phyloP scores from a whole-genome alignment of 2,329 filamentous ascomycete species.

The Fusarium phyllophilum region DNA sequence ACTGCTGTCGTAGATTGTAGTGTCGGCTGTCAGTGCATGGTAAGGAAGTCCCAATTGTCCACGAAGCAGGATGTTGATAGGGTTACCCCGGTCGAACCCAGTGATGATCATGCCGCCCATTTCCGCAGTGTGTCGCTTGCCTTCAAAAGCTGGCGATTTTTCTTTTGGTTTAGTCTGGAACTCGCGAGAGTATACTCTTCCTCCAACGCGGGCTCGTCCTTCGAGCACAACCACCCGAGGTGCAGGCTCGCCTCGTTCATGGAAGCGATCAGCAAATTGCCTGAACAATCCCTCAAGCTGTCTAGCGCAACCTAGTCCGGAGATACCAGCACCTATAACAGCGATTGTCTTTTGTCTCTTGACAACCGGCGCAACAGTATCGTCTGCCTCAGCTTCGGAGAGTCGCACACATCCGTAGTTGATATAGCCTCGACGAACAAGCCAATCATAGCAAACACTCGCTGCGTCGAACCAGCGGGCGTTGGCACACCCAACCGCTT shows the following conservation, averaged over 20 bases:
- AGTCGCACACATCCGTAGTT: constrained; percentile 93
- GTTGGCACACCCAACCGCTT: constrained; percentile 92
- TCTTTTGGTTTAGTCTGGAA: constrained; percentile 68
- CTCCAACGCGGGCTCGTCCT: constrained; percentile 86
- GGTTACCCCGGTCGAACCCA: constrained; percentile 95
- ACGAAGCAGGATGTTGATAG: constrained; percentile 88
- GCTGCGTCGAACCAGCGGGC: constrained; percentile 89
- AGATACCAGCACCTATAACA: constrained; percentile 93
- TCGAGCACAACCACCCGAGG: constrained; percentile 86
- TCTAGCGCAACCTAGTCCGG: constrained; percentile 89
- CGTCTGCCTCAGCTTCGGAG: constrained; percentile 54
- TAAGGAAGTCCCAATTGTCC: constrained; percentile 90
- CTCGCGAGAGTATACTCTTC: constrained; percentile 87
- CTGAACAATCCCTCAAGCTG: constrained; percentile 88
- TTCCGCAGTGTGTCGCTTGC: constrained; percentile 81
- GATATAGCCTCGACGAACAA: constrained; percentile 90
- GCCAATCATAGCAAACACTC: constrained; percentile 90
- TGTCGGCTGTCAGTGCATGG: constrained; percentile 80
- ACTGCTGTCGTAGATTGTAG: constrained; percentile 88
- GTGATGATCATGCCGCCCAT: constrained; percentile 99
- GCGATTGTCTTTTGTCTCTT: constrained; percentile 77
- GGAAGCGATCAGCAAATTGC: constrained; percentile 78
- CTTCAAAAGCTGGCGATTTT: constrained; percentile 63
- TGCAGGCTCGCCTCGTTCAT: constrained; percentile 70
- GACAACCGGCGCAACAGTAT: constrained; percentile 49